A percentile compares a stretch with the other conserved stretches of the same genome.
phyloP scores from a whole-genome alignment of 768 basidiomycete genomes.

The Pleurotus sapidus region DNA sequence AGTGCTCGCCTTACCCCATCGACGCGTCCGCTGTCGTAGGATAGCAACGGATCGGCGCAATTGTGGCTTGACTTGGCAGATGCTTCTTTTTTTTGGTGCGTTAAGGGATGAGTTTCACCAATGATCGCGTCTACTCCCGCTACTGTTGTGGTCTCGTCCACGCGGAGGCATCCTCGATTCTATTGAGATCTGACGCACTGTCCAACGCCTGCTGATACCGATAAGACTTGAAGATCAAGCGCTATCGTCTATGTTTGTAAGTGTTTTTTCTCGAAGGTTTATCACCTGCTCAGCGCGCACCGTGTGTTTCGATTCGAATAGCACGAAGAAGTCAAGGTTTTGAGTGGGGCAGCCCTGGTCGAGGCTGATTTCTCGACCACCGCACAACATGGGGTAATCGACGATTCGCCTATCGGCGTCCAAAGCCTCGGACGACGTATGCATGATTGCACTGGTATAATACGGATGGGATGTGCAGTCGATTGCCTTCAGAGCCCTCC shows the following conservation, averaged over 20 bases:
- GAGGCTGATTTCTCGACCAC: not conserved
- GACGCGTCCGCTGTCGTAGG: no score
- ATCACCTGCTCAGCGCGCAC: conserved; percentile 1
- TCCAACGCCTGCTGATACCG: no score
- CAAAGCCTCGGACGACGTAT: not conserved
- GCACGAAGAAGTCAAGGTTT: not conserved
- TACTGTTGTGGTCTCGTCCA: no score
- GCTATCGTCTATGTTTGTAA: not conserved
- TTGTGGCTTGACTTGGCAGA: no score
- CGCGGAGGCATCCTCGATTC: no score
- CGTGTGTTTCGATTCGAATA: conserved; percentile 1
- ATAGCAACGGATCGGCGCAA: no score
- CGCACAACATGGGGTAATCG: conserved; percentile 5
- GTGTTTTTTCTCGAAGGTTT: not conserved
- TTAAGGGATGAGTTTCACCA: no score
- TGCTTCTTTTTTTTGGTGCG: no score
- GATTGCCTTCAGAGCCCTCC: not conserved
- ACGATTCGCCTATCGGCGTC: not conserved
- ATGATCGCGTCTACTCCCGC: no score
- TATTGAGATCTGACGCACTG: no score
- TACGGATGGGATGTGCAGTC: not conserved
- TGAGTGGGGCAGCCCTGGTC: conserved; percentile 2
- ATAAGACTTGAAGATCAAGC: no score
- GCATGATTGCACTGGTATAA: not conserved
- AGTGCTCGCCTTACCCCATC: no score